Evolutionary conservation across 2,329 filamentous ascomycete genomes (phyloP).

Genomic region (Cordyceps javanica): DNA sequence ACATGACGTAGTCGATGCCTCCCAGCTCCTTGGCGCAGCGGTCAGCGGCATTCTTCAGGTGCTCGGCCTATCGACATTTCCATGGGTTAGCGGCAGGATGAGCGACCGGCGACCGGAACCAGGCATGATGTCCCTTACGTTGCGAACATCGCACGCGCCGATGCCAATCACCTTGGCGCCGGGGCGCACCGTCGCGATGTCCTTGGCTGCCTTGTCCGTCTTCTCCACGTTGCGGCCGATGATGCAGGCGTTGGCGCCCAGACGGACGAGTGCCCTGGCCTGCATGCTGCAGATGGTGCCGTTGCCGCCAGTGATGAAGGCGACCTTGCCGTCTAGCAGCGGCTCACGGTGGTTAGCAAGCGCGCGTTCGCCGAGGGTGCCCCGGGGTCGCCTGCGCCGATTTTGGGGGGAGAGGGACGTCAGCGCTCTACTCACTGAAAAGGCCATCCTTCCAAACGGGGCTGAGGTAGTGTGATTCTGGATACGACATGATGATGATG

Average conservation of each 20-base stretch:
- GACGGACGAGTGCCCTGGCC: slow-evolving; percentile 81
- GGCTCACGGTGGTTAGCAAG: neutral
- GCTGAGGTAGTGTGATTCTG: slow-evolving; percentile 71
- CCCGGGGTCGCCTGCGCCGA: neutral
- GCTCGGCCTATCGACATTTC: slow-evolving; percentile 42
- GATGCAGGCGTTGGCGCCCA: slow-evolving; percentile 92
- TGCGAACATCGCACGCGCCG: slow-evolving; percentile 72
- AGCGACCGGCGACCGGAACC: too few species aligned
- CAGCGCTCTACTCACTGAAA: slow-evolving; percentile 56
- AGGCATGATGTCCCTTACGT: slow-evolving; percentile 37
- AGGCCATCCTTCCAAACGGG: slow-evolving; percentile 81
- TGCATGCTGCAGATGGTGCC: slow-evolving; percentile 93
- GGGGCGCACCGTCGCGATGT: slow-evolving; percentile 71
- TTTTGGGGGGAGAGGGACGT: too few species aligned
- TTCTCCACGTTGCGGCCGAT: slow-evolving; percentile 85
- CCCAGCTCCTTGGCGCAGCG: slow-evolving; percentile 78
- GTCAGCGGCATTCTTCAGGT: slow-evolving; percentile 67
- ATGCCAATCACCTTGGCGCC: slow-evolving; percentile 85
- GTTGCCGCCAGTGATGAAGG: slow-evolving; percentile 92
- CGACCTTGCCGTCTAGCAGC: slow-evolving; percentile 68
- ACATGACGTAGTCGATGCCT: slow-evolving; percentile 89
- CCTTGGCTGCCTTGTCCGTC: slow-evolving; percentile 72
- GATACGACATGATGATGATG: slow-evolving; percentile 54
- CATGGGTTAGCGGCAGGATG: neutral
- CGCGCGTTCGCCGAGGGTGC: neutral